phyloP scores from a whole-genome alignment of 257 asterid genomes.

The Cordia subcordata region DNA sequence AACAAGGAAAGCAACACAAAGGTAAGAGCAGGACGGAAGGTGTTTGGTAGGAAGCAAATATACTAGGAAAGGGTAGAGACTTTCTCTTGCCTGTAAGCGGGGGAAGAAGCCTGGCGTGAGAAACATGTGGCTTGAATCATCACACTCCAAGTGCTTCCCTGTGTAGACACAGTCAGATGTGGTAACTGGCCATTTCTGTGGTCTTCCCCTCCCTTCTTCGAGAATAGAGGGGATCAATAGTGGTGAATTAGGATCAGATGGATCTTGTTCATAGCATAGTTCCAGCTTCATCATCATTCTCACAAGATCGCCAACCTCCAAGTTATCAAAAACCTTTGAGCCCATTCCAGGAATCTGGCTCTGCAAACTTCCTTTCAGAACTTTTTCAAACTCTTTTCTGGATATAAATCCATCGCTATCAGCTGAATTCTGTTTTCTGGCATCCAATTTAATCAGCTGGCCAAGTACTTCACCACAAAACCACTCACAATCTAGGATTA shows the following conservation, averaged over 20 bases:
- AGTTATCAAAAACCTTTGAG: constrained; percentile 47
- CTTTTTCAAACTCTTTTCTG: constrained; percentile 71
- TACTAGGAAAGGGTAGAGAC: background rate
- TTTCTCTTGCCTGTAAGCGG: constrained; percentile 64
- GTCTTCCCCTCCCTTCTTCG: constrained; percentile 68
- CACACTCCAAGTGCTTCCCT: constrained; percentile 73
- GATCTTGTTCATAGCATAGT: constrained; percentile 74
- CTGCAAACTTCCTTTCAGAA: constrained; percentile 45
- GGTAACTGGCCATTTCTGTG: constrained; percentile 55
- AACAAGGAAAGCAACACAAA: background rate
- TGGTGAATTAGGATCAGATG: constrained; percentile 47
- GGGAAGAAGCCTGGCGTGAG: constrained; percentile 80
- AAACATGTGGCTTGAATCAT: constrained; percentile 66
- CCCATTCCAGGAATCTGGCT: constrained; percentile 61
- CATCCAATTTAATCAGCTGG: constrained; percentile 48
- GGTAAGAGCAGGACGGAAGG: background rate
- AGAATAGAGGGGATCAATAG: constrained; percentile 54
- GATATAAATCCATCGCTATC: constrained; percentile 50
- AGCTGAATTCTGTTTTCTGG: constrained; percentile 29
- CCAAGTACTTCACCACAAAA: constrained; percentile 68
- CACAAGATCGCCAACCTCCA: constrained; percentile 53
- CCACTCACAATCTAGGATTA: constrained; percentile 78
- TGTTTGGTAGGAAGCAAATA: constrained; percentile 3
- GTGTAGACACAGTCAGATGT: constrained; percentile 46
- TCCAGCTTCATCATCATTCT: constrained; percentile 80